Evolutionary conservation across 2,329 filamentous ascomycete species (phyloP).

Genomic region (Penicillium corylophilum): DNA sequence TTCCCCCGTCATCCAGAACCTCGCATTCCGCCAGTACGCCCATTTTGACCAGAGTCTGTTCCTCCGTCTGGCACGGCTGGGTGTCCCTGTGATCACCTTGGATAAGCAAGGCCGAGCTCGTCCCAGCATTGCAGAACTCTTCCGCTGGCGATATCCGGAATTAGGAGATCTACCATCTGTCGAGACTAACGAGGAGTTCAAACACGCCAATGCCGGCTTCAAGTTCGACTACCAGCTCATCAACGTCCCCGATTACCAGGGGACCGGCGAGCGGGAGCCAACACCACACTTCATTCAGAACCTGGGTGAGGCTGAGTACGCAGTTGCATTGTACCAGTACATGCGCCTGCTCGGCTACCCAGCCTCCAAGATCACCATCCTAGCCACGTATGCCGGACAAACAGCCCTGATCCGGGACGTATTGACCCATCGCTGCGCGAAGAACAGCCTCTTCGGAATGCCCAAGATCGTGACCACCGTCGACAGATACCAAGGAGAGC

Average conservation of each 20-base stretch:
- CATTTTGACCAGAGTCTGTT: slow-evolving; percentile 97
- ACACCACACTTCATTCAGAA: slow-evolving; percentile 96
- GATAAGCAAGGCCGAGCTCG: slow-evolving; percentile 92
- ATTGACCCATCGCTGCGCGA: slow-evolving; percentile 75
- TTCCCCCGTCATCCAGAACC: slow-evolving; percentile 89
- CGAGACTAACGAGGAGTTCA: slow-evolving; percentile 67
- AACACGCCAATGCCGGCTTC: slow-evolving; percentile 84
- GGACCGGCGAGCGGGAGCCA: slow-evolving; percentile 81
- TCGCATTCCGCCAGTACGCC: slow-evolving; percentile 90
- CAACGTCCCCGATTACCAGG: slow-evolving; percentile 90
- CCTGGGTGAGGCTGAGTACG: slow-evolving; percentile 93
- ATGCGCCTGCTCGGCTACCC: slow-evolving; percentile 96
- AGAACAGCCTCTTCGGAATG: slow-evolving; percentile 80
- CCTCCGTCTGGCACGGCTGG: slow-evolving; percentile 82
- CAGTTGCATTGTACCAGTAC: slow-evolving; percentile 92
- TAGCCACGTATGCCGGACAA: slow-evolving; percentile 93
- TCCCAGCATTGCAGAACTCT: slow-evolving; percentile 81
- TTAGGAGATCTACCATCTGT: slow-evolving; percentile 79
- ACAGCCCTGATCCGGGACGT: slow-evolving; percentile 85
- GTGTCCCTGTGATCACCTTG: slow-evolving; percentile 85
- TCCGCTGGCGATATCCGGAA: slow-evolving; percentile 86
- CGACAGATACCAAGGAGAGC: slow-evolving; percentile 98
- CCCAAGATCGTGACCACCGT: slow-evolving; percentile 90
- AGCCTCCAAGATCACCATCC: slow-evolving; percentile 76
- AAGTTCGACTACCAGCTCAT: slow-evolving; percentile 96